Evolutionary conservation across 176 grass and related monocot genomes (phyloP).

Genomic region (maize (Zea mays)): DNA sequence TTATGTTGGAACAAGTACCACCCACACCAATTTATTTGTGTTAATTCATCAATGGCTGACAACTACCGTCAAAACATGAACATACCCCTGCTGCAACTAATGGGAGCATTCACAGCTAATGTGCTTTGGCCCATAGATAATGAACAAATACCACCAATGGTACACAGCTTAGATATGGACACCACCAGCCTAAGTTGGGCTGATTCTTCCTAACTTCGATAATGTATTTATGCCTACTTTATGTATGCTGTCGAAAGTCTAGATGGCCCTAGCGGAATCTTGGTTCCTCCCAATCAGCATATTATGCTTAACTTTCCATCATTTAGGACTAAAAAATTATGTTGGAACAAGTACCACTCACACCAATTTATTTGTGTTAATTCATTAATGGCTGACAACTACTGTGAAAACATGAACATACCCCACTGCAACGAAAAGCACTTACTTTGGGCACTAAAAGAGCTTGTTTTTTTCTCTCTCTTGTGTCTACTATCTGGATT

Average conservation of each 20-base stretch:
- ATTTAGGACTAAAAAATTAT: not conserved
- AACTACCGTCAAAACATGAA: not conserved
- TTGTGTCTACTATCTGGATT: not conserved
- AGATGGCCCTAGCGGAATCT: not conserved
- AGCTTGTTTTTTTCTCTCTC: not conserved
- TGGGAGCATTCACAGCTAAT: not conserved
- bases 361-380: not conserved
- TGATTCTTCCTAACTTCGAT: not conserved
- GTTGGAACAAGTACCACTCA: not conserved
- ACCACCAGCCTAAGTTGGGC: not conserved
- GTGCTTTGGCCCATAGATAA: not conserved
- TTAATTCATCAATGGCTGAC: not conserved
- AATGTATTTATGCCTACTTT: not conserved
- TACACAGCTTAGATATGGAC: not conserved
- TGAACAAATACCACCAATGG: not conserved
- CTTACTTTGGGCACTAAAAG: not conserved
- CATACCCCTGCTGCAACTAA: not conserved
- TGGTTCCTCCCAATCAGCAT: not conserved
- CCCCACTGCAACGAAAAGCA: not conserved
- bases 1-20: not conserved
- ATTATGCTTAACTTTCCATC: conserved; percentile 2
- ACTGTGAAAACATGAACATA: not conserved
- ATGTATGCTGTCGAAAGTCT: not conserved
- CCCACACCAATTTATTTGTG: not conserved
- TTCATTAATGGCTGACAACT: not conserved